Evolutionary conservation across 2,329 filamentous ascomycete genomes (phyloP).

Genomic region (Chaetomiaceae sp.): DNA sequence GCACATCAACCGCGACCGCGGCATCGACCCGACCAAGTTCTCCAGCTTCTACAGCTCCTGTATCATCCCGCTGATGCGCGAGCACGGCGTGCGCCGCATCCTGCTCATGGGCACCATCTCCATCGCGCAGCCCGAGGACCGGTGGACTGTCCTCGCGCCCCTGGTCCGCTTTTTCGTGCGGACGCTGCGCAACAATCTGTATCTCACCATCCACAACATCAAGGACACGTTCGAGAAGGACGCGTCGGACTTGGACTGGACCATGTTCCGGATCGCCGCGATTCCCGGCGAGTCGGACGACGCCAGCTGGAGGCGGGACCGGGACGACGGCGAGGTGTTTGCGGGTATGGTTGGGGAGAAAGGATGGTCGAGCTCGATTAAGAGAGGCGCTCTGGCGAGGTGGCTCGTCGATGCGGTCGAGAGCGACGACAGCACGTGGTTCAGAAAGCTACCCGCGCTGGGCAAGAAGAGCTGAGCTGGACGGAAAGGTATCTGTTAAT

Average conservation of each 20-base stretch:
- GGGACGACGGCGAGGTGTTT: not conserved
- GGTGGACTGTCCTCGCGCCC: not conserved
- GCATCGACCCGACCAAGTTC: not conserved
- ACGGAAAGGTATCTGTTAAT: too few relatives aligned
- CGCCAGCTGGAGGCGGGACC: not conserved
- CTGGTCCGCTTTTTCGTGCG: not conserved
- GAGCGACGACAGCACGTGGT: not conserved
- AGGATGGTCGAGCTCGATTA: not conserved
- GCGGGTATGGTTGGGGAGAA: not conserved
- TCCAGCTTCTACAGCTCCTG: not conserved
- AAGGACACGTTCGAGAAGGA: not conserved
- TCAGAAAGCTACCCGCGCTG: not conserved
- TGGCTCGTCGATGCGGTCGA: not conserved
- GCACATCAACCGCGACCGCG: not conserved
- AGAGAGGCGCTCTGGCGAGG: not conserved
- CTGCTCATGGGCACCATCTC: not conserved
- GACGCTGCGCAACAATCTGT: not conserved
- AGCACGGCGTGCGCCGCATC: not conserved
- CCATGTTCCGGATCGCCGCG: not conserved
- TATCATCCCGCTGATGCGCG: not conserved
- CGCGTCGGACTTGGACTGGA: not conserved
- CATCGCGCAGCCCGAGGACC: not conserved
- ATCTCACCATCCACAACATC: not conserved
- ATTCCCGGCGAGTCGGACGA: not conserved
- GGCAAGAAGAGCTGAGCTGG: too few relatives aligned